phyloP scores from a whole-genome alignment of 1,284 basidiomycete species.

The Tausonia pullulans region DNA sequence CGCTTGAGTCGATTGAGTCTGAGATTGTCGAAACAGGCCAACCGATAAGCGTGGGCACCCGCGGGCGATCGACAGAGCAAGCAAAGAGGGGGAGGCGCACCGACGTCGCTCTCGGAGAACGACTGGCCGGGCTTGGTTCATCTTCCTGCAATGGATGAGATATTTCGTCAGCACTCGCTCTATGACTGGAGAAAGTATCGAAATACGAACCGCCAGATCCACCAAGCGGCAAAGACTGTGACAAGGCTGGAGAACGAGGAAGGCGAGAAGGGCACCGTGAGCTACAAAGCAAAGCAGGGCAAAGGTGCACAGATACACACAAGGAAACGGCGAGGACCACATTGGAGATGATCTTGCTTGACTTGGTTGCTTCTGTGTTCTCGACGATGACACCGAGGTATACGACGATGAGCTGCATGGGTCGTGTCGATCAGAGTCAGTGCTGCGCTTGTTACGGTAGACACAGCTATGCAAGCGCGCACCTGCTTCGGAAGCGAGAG shows the following conservation, averaged over 20 bases:
- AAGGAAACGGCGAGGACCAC: constrained; percentile 51
- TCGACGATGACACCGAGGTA: constrained; percentile 57
- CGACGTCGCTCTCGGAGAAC: constrained; percentile 50
- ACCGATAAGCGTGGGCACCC: no score
- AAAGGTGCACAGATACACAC: constrained; percentile 18
- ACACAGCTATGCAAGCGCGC: no score
- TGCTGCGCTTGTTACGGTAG: no score
- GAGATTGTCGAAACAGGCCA: no score
- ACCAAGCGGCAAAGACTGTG: constrained; percentile 71
- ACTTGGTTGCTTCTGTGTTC: constrained; percentile 28
- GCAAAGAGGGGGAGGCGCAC: background rate
- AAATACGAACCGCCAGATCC: constrained; percentile 43
- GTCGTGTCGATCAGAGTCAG: no score
- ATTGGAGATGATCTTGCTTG: constrained; percentile 51
- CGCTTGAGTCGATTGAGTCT: no score
- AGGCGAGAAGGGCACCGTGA: constrained; percentile 17
- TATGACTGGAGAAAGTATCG: no score
- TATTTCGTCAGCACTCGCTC: no score
- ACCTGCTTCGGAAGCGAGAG: constrained; percentile 59
- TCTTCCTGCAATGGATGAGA: constrained; percentile 35
- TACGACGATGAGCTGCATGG: constrained; percentile 49
- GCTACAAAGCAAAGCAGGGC: background rate
- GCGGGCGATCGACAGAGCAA: no score
- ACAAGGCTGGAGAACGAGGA: constrained; percentile 37
- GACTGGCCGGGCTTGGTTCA: constrained; percentile 59